phyloP scores from a whole-genome alignment of 768 basidiomycete genomes.

The Psilocybe sp. region DNA sequence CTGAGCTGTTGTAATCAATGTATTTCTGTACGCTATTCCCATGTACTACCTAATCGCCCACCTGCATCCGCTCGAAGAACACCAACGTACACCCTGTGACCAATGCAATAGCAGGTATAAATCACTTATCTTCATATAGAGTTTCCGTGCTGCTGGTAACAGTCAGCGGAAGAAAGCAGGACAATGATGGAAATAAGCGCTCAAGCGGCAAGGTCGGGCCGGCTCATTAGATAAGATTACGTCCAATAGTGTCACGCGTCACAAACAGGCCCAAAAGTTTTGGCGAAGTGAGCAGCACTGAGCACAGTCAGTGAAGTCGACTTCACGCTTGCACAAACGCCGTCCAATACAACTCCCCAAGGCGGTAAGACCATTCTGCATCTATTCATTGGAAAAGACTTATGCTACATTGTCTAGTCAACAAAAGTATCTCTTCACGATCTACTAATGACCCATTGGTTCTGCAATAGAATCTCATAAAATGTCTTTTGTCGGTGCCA shows the following conservation, averaged over 20 bases:
- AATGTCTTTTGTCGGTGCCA: slow-evolving; percentile 26
- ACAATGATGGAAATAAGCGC: too few species aligned
- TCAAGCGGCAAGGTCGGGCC: neutral
- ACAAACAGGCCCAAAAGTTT: neutral
- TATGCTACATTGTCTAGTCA: neutral
- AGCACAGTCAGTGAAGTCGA: neutral
- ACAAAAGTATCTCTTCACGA: slow-evolving; percentile 5
- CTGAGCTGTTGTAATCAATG: too few species aligned
- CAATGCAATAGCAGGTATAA: too few species aligned
- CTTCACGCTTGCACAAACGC: neutral
- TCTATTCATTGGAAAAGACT: neutral
- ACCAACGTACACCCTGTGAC: too few species aligned
- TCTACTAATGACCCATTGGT: slow-evolving; percentile 7
- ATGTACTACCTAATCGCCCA: too few species aligned
- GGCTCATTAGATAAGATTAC: slow-evolving; percentile 6
- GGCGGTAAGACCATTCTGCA: neutral
- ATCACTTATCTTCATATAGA: too few species aligned
- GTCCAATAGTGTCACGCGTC: neutral
- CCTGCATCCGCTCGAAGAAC: too few species aligned
- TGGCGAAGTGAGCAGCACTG: neutral
- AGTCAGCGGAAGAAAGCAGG: too few species aligned
- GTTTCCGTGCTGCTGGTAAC: too few species aligned
- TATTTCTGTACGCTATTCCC: too few species aligned
- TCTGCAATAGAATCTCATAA: slow-evolving; percentile 7
- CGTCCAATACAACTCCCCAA: neutral